phyloP scores from a whole-genome alignment of 2,329 filamentous ascomycete genomes.

The Microsporum audouinii region DNA sequence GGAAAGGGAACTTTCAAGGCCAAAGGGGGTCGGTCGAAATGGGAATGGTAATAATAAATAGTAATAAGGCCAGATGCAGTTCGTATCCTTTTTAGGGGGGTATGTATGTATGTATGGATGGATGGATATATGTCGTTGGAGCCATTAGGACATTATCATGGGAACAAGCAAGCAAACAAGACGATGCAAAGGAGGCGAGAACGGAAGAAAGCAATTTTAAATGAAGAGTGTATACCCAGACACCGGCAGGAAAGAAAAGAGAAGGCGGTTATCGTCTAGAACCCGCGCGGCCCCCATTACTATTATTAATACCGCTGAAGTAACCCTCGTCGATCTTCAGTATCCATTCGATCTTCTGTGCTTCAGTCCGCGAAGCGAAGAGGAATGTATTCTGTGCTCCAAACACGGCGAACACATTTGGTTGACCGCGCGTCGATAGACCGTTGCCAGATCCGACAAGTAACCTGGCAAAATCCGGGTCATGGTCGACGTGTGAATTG shows the following conservation, averaged over 20 bases:
- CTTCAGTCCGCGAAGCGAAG: slow-evolving; percentile 78
- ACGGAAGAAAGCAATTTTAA: background rate
- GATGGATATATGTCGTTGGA: slow-evolving; percentile 3
- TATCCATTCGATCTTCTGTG: slow-evolving; percentile 96
- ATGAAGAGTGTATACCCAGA: background rate
- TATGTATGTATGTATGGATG: background rate
- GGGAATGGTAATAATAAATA: background rate
- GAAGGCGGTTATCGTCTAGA: background rate
- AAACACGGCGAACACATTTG: slow-evolving; percentile 86
- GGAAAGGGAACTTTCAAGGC: background rate
- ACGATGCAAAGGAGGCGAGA: background rate
- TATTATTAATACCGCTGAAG: slow-evolving; percentile 29
- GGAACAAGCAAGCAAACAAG: background rate
- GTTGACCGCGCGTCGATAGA: slow-evolving; percentile 36
- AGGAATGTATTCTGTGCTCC: slow-evolving; percentile 90
- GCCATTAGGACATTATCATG: slow-evolving; percentile 1
- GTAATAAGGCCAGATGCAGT: background rate
- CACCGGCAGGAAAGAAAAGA: background rate
- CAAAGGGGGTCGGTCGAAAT: background rate
- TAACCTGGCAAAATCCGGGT: slow-evolving; percentile 73
- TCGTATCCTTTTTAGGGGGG: background rate
- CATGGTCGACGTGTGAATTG: slow-evolving; percentile 83
- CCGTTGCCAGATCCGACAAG: slow-evolving; percentile 43
- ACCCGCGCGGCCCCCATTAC: background rate
- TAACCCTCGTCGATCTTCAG: slow-evolving; percentile 81